Evolutionary conservation across 139 green algal species (phyloP), one percentile per base, ranked within the genome.

Genomic region (Chlorella sorokiniana): DNA sequence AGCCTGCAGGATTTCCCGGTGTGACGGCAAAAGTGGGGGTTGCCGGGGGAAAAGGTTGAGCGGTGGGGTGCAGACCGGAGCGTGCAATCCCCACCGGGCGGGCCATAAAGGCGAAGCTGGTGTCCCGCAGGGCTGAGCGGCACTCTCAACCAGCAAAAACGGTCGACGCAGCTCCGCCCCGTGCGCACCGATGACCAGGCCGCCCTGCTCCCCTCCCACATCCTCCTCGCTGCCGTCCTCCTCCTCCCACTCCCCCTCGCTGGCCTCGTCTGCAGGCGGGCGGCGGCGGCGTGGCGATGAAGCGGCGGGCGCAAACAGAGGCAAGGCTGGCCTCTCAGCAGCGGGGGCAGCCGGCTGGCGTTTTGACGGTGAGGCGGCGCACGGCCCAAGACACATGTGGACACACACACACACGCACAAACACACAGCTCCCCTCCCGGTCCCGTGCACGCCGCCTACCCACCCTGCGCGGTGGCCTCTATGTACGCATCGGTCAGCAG

Each of bases 401-500:
- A 69, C 16, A 45, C 3, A 23, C 35, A 45, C 20, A 23, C 29
- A 23, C 35, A 45, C 65, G 25, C 20, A 16, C 35, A 14, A 73
- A 20, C 5, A 41, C 0, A 27, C 41, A 40, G 14, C 7, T 25
- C 41, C 27, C 1, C 69, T 59, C 8, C 70, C 48, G 20, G 27
- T 73, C 65, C 27, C 35, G 27, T 11, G 3, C 65, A 16, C 52
- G 22, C 52, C 52, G 4, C 52, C 7, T 38, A 23, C 69, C n/a
- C 71, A 67, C 44, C 73, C 70, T 88, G 76, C 8, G 85, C 81
- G 25, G 68, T 64, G 4, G 65, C 52, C 62, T 91, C 87, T 11
- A 88, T 84, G 54, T 84, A 81, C 20, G 79, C 81, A 75, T 93
- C 90, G 0, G 81, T 78, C 33, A 92, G 83, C 44, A 93, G 73